Percentiles rank a stretch among this genome's conserved stretches.
phyloP scores from a whole-genome alignment of 2,329 filamentous ascomycete species.

The Escovopsis sp. region DNA sequence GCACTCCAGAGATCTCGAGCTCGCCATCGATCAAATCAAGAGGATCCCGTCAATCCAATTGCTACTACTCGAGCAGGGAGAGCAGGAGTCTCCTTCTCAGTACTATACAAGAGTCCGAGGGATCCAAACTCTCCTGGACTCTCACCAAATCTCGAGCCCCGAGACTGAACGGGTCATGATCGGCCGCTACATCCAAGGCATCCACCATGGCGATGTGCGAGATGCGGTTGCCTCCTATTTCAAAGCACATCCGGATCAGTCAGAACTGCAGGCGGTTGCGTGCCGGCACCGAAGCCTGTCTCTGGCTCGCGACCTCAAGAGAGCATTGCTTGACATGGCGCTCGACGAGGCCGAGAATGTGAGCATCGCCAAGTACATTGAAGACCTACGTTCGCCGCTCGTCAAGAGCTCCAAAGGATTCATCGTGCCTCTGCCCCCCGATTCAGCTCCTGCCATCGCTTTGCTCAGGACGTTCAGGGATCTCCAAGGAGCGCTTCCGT shows the following conservation, averaged over 20 bases:
- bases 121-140: conserved; percentile 8
- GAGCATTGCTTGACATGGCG: conserved; percentile 31
- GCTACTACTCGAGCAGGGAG: conserved; percentile 36
- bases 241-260: conserved; percentile 5
- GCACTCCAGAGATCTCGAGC: conserved; percentile 39
- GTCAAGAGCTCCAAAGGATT: conserved; percentile 5
- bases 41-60: conserved; percentile 39
- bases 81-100: conserved; percentile 33
- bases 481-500: conserved; percentile 33
- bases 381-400: conserved; percentile 29
- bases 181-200: conserved; percentile 37
- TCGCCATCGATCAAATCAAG: conserved; percentile 32
- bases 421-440: conserved; percentile 23
- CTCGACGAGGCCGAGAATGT: conserved; percentile 25
- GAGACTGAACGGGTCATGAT: conserved; percentile 19
- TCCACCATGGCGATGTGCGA: conserved; percentile 32
- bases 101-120: conserved; percentile 31
- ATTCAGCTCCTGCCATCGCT: conserved; percentile 21
- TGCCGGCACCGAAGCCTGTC: conserved; percentile 40
- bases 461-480: conserved; percentile 31
- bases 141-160: conserved; percentile 14
- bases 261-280: conserved; percentile 26
- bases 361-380: conserved; percentile 34
- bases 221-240: conserved; percentile 19
- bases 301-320: conserved; percentile 40